These are phyloP conservation scores for Abelmoschus esculentus DNA, from an alignment of 345 rosid species.

Conservation along the genomic window DNA sequence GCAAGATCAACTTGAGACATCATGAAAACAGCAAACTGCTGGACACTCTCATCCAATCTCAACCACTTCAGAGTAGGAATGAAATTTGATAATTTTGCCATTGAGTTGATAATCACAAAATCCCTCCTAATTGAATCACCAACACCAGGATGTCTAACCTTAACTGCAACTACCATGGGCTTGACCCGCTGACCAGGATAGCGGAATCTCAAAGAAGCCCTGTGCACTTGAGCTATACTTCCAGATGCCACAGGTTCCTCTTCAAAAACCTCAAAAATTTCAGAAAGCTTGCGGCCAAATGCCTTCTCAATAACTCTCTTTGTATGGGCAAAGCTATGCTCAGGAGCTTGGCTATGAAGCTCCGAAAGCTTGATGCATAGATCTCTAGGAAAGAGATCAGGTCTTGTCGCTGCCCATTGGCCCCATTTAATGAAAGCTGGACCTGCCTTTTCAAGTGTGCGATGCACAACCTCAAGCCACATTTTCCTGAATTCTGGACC, in stretches of 20 bases:
- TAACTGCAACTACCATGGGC: slow-evolving; percentile 80
- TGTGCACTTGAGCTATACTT: slow-evolving; percentile 96
- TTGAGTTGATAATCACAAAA: slow-evolving; percentile 68
- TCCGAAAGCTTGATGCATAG: slow-evolving; percentile 78
- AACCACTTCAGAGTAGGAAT: slow-evolving; percentile 86
- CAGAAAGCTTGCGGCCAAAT: slow-evolving; percentile 79
- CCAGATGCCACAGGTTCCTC: slow-evolving; percentile 95
- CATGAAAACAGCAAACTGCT: slow-evolving; percentile 91
- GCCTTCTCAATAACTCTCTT: slow-evolving; percentile 73
- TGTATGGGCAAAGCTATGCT: slow-evolving; percentile 82
- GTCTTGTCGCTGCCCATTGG: slow-evolving; percentile 98
- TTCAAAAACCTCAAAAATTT: slow-evolving; percentile 82
- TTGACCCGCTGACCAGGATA: slow-evolving; percentile 70
- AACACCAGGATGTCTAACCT: slow-evolving; percentile 97
- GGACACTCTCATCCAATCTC: slow-evolving; percentile 92
- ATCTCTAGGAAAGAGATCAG: slow-evolving; percentile 89
- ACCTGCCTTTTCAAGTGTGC: slow-evolving; percentile 76
- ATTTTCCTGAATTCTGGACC: slow-evolving; percentile 54
- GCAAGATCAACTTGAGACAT: slow-evolving; percentile 99
- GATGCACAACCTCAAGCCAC: slow-evolving; percentile 67
- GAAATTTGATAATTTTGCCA: slow-evolving; percentile 54
- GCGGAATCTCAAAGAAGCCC: slow-evolving; percentile 67
- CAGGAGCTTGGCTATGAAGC: slow-evolving; percentile 88
- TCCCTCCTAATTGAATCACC: slow-evolving; percentile 89
- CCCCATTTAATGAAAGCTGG: slow-evolving; percentile 99